Conservation (phyloP, 345 rosid species). For the Hibiscus trionum region DNA sequence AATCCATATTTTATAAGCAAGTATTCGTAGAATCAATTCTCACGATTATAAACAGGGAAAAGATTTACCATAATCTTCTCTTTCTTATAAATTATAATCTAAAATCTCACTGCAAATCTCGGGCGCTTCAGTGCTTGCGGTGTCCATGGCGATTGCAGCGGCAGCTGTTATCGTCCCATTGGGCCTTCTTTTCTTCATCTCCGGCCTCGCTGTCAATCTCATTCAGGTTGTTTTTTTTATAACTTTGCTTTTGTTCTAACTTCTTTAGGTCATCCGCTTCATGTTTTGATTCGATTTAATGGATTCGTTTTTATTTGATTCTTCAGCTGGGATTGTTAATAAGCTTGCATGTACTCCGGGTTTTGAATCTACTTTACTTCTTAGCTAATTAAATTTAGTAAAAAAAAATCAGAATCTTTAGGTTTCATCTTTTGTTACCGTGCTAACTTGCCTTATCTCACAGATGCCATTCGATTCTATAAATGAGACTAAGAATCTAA, state of each 20-base stretch:
- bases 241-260: slow-evolving; percentile 9
- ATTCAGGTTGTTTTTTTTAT: slow-evolving; percentile 50
- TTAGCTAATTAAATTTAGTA: no score
- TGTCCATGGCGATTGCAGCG: slow-evolving; percentile 64
- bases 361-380: no score
- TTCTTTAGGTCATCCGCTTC: background rate
- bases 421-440: no score
- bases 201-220: slow-evolving; percentile 86
- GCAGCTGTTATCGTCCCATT: slow-evolving; percentile 74
- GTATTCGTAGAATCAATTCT: background rate
- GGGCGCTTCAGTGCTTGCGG: background rate
- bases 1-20: background rate
- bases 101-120: background rate
- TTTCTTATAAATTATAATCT: background rate
- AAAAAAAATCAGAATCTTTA: no score
- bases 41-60: background rate
- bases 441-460: no score
- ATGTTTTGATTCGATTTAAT: background rate
- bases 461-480: no score
- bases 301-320: background rate
- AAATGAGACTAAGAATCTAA: no score
- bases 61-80: background rate
- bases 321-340: no score
- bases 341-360: no score
- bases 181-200: slow-evolving; percentile 69